These are phyloP conservation scores for Amanita phalloides DNA, from an alignment of 768 basidiomycete species.

Conservation along the genomic window DNA sequence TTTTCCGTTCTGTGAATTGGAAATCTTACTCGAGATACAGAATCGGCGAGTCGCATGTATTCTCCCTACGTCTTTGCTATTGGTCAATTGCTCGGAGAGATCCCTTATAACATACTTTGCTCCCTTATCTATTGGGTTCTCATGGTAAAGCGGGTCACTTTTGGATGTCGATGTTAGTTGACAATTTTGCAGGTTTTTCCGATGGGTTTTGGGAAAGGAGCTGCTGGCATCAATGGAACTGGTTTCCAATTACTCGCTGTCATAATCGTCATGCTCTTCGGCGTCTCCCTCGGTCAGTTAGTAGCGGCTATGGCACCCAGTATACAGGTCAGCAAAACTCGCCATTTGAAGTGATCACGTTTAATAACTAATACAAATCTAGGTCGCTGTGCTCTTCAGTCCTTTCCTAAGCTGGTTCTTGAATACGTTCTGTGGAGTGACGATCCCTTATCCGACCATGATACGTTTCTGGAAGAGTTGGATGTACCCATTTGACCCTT, in stretches of 20 bases:
- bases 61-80: slow-evolving; percentile 78
- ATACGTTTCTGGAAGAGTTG: slow-evolving; percentile 65
- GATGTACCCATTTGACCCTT: slow-evolving; percentile 66
- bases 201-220: slow-evolving; percentile 56
- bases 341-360: slow-evolving; percentile 14
- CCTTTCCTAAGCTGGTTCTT: slow-evolving; percentile 62
- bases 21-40: slow-evolving; percentile 18
- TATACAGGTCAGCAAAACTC: slow-evolving; percentile 33
- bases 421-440: slow-evolving; percentile 71
- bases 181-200: slow-evolving; percentile 36
- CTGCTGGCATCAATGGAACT: slow-evolving; percentile 49
- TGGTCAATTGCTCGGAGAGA: slow-evolving; percentile 71
- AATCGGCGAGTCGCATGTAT: slow-evolving; percentile 80
- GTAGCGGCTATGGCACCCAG: slow-evolving; percentile 70
- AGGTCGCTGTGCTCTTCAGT: slow-evolving; percentile 71
- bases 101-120: slow-evolving; percentile 67
- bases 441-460: slow-evolving; percentile 57
- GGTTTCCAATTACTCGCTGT: slow-evolving; percentile 65
- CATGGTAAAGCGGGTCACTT: slow-evolving; percentile 34
- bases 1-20: neutral
- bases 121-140: slow-evolving; percentile 66
- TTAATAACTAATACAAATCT: slow-evolving; percentile 8
- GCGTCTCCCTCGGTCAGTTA: slow-evolving; percentile 63
- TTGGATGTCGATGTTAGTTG: neutral
- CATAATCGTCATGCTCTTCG: slow-evolving; percentile 54